Evolutionary conservation across 164 flowering plant genomes (phyloP).

Genomic region (Warburgia ugandensis): DNA sequence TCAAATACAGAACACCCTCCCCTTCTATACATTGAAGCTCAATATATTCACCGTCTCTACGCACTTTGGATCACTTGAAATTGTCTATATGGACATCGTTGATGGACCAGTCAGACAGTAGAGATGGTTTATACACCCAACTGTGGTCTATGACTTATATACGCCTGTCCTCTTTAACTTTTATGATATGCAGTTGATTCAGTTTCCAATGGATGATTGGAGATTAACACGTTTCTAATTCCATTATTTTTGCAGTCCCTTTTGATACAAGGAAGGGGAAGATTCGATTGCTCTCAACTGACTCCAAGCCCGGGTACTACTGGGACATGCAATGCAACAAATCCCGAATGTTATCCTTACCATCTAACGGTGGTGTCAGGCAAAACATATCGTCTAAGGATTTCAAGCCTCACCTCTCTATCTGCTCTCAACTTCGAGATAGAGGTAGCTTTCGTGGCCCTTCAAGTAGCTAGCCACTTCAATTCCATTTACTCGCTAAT

Average conservation of each 20-base stretch:
- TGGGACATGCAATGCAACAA: constrained; percentile 44
- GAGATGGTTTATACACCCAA: neutral
- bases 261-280: constrained; percentile 77
- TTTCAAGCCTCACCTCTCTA: constrained; percentile 61
- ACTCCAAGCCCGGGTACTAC: constrained; percentile 9
- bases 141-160: neutral
- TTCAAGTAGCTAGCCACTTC: neutral
- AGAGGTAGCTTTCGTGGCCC: constrained; percentile 33
- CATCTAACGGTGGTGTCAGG: constrained; percentile 57
- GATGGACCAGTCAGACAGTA: no score
- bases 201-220: neutral
- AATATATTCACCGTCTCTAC: no score
- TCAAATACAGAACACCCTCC: neutral
- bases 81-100: no score
- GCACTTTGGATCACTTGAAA: no score
- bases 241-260: constrained; percentile 49
- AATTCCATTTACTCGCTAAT: neutral
- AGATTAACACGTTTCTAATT: neutral
- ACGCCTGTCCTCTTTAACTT: neutral
- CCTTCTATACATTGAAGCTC: no score
- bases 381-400: constrained; percentile 65
- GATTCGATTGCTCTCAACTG: constrained; percentile 51
- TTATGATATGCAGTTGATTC: neutral
- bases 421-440: constrained; percentile 77
- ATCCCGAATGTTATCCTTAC: constrained; percentile 59